phyloP scores from a whole-genome alignment of 1,284 basidiomycete genomes.

The Microbotryomycetes sp. region DNA sequence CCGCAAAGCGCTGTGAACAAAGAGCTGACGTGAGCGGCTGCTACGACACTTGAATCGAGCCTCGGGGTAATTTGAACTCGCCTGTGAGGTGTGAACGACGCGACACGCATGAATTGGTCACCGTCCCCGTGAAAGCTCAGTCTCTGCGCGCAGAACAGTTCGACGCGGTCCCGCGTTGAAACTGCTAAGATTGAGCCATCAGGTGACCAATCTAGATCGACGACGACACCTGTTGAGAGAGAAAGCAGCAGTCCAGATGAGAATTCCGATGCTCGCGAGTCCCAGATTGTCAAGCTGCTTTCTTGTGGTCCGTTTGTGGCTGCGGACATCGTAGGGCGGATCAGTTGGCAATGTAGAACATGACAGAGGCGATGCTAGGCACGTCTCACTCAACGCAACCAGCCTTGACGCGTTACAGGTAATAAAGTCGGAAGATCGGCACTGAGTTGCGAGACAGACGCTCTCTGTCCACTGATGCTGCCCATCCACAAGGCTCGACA shows the following conservation, averaged over 20 bases:
- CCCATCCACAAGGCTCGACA: background rate
- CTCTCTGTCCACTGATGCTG: background rate
- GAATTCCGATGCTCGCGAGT: constrained; percentile 89
- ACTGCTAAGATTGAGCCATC: constrained; percentile 12
- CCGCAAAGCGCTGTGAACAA: constrained; percentile 57
- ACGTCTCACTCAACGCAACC: too few species aligned
- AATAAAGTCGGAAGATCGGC: too few species aligned
- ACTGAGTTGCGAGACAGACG: background rate
- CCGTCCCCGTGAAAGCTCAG: constrained; percentile 15
- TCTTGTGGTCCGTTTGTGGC: background rate
- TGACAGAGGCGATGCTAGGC: too few species aligned
- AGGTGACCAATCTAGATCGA: constrained; percentile 21
- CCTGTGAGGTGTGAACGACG: background rate
- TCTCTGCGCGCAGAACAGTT: constrained; percentile 7
- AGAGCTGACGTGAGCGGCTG: background rate
- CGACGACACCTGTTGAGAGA: background rate
- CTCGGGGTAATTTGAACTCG: background rate
- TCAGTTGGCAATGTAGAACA: too few species aligned
- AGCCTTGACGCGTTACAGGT: too few species aligned
- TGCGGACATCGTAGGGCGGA: too few species aligned
- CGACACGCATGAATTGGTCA: constrained; percentile 5
- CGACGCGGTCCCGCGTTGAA: constrained; percentile 4
- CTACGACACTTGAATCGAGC: background rate
- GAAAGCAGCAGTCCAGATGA: constrained; percentile 57
- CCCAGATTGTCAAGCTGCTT: constrained; percentile 62